phyloP scores from a whole-genome alignment of 2,329 filamentous ascomycete species.

The Neonectria sp. region DNA sequence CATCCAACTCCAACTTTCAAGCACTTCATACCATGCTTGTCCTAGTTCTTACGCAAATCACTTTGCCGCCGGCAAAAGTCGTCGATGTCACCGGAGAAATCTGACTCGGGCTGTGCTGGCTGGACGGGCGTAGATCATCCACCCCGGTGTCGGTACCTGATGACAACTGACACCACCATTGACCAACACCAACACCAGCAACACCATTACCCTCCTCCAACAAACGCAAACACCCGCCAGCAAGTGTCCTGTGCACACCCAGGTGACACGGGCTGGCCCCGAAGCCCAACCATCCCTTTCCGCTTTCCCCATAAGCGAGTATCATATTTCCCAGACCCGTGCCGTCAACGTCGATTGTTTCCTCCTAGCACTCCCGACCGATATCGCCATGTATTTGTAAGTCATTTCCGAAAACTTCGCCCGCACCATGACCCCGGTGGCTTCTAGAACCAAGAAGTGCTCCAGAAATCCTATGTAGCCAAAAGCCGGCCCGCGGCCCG shows the following conservation, averaged over 20 bases:
- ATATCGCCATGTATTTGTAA: slow-evolving; percentile 31
- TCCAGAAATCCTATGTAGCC: slow-evolving; percentile 22
- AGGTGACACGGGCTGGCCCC: slow-evolving; percentile 35
- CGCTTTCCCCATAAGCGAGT: slow-evolving; percentile 31
- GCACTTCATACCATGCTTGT: neutral
- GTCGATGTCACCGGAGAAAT: slow-evolving; percentile 29
- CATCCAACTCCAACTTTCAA: neutral
- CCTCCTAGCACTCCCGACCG: slow-evolving; percentile 29
- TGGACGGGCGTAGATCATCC: slow-evolving; percentile 23
- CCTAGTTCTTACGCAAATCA: slow-evolving; percentile 7
- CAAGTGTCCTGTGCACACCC: slow-evolving; percentile 26
- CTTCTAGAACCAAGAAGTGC: slow-evolving; percentile 27
- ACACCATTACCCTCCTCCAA: slow-evolving; percentile 23
- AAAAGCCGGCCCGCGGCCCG: slow-evolving; percentile 44
- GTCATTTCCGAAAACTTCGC: slow-evolving; percentile 13
- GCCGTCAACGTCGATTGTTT: slow-evolving; percentile 3
- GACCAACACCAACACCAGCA: slow-evolving; percentile 31
- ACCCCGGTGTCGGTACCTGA: slow-evolving; percentile 34
- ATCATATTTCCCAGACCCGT: slow-evolving; percentile 18
- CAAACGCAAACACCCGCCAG: slow-evolving; percentile 13
- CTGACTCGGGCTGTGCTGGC: slow-evolving; percentile 23
- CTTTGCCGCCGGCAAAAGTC: slow-evolving; percentile 19
- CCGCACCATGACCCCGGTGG: slow-evolving; percentile 36
- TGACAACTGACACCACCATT: slow-evolving; percentile 29
- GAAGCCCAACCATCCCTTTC: slow-evolving; percentile 35